These are phyloP conservation scores for Myriosclerotinia curreyana DNA, from an alignment of 2,329 filamentous ascomycete genomes.

Conservation along the genomic window DNA sequence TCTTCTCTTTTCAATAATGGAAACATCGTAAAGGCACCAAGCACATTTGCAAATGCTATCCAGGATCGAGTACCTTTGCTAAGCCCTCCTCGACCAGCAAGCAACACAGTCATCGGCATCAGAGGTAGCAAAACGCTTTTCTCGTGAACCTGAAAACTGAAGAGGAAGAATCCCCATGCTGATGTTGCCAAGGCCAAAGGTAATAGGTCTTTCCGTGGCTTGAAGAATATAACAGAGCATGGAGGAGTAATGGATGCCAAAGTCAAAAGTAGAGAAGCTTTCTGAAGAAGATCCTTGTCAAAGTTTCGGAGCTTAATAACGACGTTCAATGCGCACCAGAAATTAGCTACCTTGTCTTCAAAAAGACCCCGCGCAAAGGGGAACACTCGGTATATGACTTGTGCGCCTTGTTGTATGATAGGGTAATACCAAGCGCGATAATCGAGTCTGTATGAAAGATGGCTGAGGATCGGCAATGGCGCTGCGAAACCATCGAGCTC, in stretches of 20 bases:
- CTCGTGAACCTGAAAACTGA: slow-evolving; percentile 97
- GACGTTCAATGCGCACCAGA: slow-evolving; percentile 92
- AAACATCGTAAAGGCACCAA: slow-evolving; percentile 91
- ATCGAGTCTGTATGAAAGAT: slow-evolving; percentile 58
- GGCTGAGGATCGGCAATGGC: slow-evolving; percentile 60
- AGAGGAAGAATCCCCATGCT: slow-evolving; percentile 96
- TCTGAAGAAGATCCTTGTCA: slow-evolving; percentile 68
- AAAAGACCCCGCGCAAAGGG: slow-evolving; percentile 95
- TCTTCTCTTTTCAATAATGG: slow-evolving; percentile 84
- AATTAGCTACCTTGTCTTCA: slow-evolving; percentile 98
- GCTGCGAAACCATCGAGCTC: slow-evolving; percentile 57
- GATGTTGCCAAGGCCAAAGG: slow-evolving; percentile 78
- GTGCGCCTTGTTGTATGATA: slow-evolving; percentile 71
- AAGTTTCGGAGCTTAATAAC: slow-evolving; percentile 82
- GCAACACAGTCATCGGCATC: slow-evolving; percentile 85
- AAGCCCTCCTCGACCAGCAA: slow-evolving; percentile 75
- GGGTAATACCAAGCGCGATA: slow-evolving; percentile 69
- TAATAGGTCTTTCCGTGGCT: slow-evolving; percentile 72
- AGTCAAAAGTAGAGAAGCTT: slow-evolving; percentile 71
- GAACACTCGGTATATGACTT: slow-evolving; percentile 89
- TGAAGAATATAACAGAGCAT: slow-evolving; percentile 74
- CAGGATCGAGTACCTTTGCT: slow-evolving; percentile 75
- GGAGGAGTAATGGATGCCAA: slow-evolving; percentile 73
- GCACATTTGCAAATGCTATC: slow-evolving; percentile 93
- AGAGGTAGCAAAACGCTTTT: slow-evolving; percentile 93